A percentile compares a stretch with the other conserved stretches of the same genome.
Evolutionary conservation across 768 basidiomycete species (phyloP).

Genomic region (Amyloporia xantha): DNA sequence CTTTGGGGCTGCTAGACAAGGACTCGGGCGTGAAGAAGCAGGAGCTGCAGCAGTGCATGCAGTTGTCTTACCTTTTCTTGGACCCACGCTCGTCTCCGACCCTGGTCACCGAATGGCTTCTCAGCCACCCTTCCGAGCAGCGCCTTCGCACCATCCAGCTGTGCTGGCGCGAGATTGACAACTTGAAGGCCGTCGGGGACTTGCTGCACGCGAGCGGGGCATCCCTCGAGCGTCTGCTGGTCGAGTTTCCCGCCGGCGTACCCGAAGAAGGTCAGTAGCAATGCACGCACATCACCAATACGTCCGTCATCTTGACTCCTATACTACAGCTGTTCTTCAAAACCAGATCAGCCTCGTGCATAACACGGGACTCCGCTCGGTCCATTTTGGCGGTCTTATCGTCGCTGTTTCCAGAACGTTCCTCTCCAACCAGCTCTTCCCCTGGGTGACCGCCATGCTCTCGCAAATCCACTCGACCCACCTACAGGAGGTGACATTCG

Average conservation of each 20-base stretch:
- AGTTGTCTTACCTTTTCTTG: slow-evolving; percentile 20
- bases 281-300: not conserved
- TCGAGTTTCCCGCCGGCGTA: slow-evolving; percentile 22
- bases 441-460: slow-evolving; percentile 21
- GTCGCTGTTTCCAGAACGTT: slow-evolving; percentile 17
- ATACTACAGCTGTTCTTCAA: slow-evolving; percentile 16
- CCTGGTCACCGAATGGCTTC: slow-evolving; percentile 23
- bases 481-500: slow-evolving; percentile 19
- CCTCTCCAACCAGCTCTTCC: slow-evolving; percentile 19
- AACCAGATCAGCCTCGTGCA: slow-evolving; percentile 21
- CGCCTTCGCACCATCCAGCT: slow-evolving; percentile 22
- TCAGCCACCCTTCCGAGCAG: slow-evolving; percentile 20
- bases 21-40: not conserved
- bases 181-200: slow-evolving; percentile 20
- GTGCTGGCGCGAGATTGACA: slow-evolving; percentile 24
- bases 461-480: slow-evolving; percentile 14
- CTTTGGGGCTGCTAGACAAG: slow-evolving; percentile 4
- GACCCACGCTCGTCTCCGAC: slow-evolving; percentile 24
- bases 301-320: too few species aligned
- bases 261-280: slow-evolving; percentile 14
- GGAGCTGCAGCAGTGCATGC: slow-evolving; percentile 16
- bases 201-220: slow-evolving; percentile 21
- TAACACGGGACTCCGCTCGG: slow-evolving; percentile 22
- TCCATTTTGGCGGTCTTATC: slow-evolving; percentile 22
- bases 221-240: slow-evolving; percentile 20